Base-by-base conservation (phyloP, 2,329 filamentous ascomycete species). In the Paraphaeosphaeria sporulosa region DNA sequence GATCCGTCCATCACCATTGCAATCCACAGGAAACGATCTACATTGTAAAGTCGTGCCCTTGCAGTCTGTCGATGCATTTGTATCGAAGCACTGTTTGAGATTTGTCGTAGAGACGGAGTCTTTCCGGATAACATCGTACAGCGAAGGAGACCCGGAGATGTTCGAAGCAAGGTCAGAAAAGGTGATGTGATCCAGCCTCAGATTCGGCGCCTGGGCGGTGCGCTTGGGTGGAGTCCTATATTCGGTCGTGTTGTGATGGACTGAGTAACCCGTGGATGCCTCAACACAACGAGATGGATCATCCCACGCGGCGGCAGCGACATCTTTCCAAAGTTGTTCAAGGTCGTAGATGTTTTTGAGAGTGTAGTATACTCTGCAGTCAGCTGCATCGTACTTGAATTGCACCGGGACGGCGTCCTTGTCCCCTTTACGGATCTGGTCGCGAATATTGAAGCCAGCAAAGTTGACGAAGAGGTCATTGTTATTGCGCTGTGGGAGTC, bases 351-450 rank as follows among this genome's bases (percentile, higher is more conserved):
- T 58, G 52, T 76, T 80, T 15, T 62, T 57, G 0, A 72, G 44
- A 0, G 77, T 77, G 66, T 76, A 79, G 64, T 72, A 80, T 34
- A 80, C 71, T 10, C 78, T 66, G 64, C 78, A 80, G 56, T 79
- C 71, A 17, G 78, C 76, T 6, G 78, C 71, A 44, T 77, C 70
- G 55, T 79, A 79, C 38, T 70, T 68, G 68, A 79, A 78, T 51
- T 80, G 76, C 1, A 79, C 64, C 0, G 78, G 78, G 5, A 62
- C 64, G 1, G 59, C 38, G 3, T 76, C 72, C 13, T 68, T 42
- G 4, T 76, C 72, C 15, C 66, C 67, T 4, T 62, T 53, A 2
- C 78, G 72, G n/a, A 81, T 64, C 51, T 78, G 75, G 46, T 79
- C 77, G n/a, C 76, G 72, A 34, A 80, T 64, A 52, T 76, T 80